phyloP scores from a whole-genome alignment of 306 rosid species.

The Dalbergia cochinchinensis region DNA sequence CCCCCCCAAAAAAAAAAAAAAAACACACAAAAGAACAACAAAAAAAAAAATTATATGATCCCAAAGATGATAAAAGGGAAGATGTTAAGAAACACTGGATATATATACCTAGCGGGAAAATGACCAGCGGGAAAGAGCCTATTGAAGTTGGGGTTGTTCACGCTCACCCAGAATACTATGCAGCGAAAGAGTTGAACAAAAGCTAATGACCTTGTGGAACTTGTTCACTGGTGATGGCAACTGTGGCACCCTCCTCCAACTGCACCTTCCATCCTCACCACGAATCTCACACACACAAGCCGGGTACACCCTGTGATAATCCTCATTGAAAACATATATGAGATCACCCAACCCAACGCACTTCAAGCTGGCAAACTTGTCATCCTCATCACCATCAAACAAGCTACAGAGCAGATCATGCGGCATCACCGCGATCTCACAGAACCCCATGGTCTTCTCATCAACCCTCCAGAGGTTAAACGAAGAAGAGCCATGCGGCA shows the following conservation, averaged over 20 bases:
- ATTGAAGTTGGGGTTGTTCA: constrained; percentile 38
- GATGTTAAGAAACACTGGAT: background rate
- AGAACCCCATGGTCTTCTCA: constrained; percentile 69
- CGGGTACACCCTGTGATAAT: constrained; percentile 72
- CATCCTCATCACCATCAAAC: constrained; percentile 83
- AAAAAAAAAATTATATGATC: background rate
- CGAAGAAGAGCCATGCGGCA: constrained; percentile 56
- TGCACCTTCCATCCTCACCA: constrained; percentile 54
- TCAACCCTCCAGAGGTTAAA: constrained; percentile 78
- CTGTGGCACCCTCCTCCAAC: constrained; percentile 76
- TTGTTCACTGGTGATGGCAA: constrained; percentile 76
- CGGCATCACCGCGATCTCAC: constrained; percentile 77
- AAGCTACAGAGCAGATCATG: constrained; percentile 64
- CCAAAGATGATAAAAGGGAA: background rate
- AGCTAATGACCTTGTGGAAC: constrained; percentile 81
- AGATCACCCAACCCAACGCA: constrained; percentile 85
- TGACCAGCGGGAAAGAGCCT: constrained; percentile 28
- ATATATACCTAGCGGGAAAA: constrained; percentile 52
- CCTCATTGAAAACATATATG: constrained; percentile 81
- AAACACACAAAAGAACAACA: no score
- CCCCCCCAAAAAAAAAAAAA: no score
- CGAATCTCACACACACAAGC: constrained; percentile 82
- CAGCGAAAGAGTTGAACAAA: constrained; percentile 72
- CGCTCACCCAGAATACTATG: constrained; percentile 56
- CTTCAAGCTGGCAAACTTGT: constrained; percentile 82